Evolutionary conservation across 2,329 filamentous ascomycete species (phyloP), one percentile per base, ranked within the genome.

Genomic region (Sporothrix dimorphospora): DNA sequence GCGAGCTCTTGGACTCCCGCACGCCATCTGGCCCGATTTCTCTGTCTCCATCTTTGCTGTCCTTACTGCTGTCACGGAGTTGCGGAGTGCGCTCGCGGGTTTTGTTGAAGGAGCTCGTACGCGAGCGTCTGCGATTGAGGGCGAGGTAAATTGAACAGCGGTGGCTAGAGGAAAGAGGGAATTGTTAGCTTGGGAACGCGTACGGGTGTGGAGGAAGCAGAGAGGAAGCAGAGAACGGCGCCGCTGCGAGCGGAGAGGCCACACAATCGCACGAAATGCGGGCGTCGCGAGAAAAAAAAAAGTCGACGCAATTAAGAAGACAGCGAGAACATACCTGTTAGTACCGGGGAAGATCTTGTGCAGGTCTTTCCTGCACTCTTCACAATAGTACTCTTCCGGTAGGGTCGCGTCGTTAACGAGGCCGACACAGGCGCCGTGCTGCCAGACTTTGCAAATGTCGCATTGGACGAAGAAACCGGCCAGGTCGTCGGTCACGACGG

Each of bases 391-490:
- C 81, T 98, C 94, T 71, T 98, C 95, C 11, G 96, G 96, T 76
- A 93, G 95, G 80, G 92, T 91, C 76, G 93, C 91, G 81, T 97
- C 95, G 76, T 96, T 96, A 84, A 97, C 94, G 78, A 99, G 97
- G 73, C 96, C 95, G 73, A 99, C 95, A 79, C 96, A 99, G 73
- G 94, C 95, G 78, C 96, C 96, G 80, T 99, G 96, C 81, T 99
- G 96, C 96, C 95, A 99, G 75, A 98, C 96, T 80, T 97, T 97
- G 85, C 96, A 99, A 75, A 93, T 87, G 82, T 98, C 96, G 87
- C 96, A 99, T 84, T 98, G 95, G 76, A 99, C 94, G 82, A 98
- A 99, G 82, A 98, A 92, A 69, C 94, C 95, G 59, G 95, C 96
- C 76, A 95, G 87, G 76, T 98, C 95, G 78, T 97, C 94, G 42